Conservation (phyloP, 805 yeast species). For the Jamesozyma lodderae region DNA sequence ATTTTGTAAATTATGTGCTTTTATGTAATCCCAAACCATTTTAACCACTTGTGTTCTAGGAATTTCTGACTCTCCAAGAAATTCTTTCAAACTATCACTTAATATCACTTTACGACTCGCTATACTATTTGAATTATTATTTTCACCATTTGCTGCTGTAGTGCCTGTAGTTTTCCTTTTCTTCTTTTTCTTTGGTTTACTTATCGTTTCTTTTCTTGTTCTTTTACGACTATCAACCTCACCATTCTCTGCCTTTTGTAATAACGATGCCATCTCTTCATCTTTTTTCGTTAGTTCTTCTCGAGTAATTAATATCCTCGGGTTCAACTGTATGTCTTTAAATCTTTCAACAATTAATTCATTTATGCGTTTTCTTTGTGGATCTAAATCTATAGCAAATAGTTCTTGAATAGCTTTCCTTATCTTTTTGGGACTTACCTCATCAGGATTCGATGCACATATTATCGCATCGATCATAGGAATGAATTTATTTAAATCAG, state of each 20-base stretch:
- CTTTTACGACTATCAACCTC: conserved; percentile 8
- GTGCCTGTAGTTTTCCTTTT: conserved; percentile 6
- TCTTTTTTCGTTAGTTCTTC: conserved; percentile 41
- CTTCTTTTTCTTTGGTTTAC: conserved; percentile 9
- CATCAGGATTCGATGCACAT: conserved; percentile 58
- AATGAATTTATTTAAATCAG: conserved; percentile 32
- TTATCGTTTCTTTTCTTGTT: conserved; percentile 4
- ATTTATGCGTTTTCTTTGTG: conserved; percentile 46
- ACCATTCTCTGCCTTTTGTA: conserved; percentile 28
- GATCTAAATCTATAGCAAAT: conserved; percentile 47
- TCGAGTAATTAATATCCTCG: conserved; percentile 20
- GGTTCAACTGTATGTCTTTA: conserved; percentile 35
- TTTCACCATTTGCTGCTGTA: conserved; percentile 1
- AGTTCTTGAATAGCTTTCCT: conserved; percentile 65
- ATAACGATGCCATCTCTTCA: conserved; percentile 41
- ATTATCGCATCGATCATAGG: conserved; percentile 71
- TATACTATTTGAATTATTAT: conserved; percentile 28
- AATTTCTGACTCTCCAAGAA: conserved; percentile 39
- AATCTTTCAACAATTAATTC: conserved; percentile 53
- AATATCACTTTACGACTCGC: conserved; percentile 37
- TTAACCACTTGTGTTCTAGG: conserved; percentile 69
- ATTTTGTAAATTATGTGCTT: conserved; percentile 51
- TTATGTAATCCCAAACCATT: conserved; percentile 61
- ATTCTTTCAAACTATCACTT: conserved; percentile 41
- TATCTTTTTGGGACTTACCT: conserved; percentile 61